Conservation (phyloP, 176 grass and related monocot genomes). For the Oryza rufipogon region DNA sequence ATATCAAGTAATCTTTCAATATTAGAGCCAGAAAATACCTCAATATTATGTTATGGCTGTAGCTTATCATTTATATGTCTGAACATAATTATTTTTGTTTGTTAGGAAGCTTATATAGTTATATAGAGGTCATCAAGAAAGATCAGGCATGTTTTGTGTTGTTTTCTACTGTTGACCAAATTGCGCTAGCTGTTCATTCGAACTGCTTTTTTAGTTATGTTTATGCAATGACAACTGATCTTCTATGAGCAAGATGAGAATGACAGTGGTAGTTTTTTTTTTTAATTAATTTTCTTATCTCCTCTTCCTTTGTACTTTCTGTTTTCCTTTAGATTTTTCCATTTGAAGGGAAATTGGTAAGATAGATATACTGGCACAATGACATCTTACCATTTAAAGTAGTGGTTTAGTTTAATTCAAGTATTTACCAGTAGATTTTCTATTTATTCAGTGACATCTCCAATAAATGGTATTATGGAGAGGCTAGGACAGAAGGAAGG, state of each 20-base stretch:
- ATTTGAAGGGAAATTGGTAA: constrained; percentile 12
- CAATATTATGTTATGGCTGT: constrained; percentile 1
- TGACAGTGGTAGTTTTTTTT: constrained; percentile 10
- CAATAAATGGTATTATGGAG: constrained; percentile 74
- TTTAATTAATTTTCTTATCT: neutral
- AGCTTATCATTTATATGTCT: constrained; percentile 20
- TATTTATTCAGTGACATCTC: constrained; percentile 61
- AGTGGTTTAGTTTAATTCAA: constrained; percentile 1
- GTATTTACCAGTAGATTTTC: constrained; percentile 29
- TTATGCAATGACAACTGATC: neutral
- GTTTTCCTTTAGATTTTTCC: neutral
- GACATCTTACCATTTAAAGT: constrained; percentile 1
- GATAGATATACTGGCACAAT: neutral
- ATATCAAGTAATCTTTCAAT: constrained; percentile 18
- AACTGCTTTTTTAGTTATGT: constrained; percentile 1
- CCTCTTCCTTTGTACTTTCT: constrained; percentile 16
- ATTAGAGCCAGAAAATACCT: constrained; percentile 18
- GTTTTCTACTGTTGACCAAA: neutral
- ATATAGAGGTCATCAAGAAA: neutral
- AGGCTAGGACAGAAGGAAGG: constrained; percentile 71
- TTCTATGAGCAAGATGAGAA: constrained; percentile 23
- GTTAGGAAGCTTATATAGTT: neutral
- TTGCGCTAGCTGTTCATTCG: neutral
- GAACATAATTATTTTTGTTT: constrained; percentile 4
- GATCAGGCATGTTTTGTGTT: neutral